Base-by-base conservation (phyloP, 805 yeast genomes). In the Lachancea dasiensis region DNA sequence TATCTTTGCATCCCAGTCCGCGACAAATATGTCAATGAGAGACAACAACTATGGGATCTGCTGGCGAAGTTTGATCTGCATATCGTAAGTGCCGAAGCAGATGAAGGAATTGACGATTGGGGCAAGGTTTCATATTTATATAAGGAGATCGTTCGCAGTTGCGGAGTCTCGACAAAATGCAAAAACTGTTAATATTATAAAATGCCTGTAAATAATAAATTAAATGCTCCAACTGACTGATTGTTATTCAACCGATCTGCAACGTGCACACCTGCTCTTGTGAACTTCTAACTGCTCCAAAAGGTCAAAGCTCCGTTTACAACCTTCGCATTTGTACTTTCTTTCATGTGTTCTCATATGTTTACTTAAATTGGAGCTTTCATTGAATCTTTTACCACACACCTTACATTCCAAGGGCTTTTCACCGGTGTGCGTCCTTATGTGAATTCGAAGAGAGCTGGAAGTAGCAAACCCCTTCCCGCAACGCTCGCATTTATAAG, bases 341-440 rank as follows among this genome's bases (percentile, higher is more conserved):
- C 79, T 71, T 28, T 65, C 63, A 58, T 90, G 98, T 1, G 79
- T 81, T 53, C 74, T 81, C 78, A 86, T 72, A 58, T 90, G 98
- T 52, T 90, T 90, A 15, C 84, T 79, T 49, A 90, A 66, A 58
- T 90, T 92, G 13, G 95, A 81, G 33, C 90, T 79, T 59, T 92
- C 97, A 43, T 90, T 81, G 55, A 90, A 90, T 38, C 85, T 61
- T 58, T 85, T 87, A 13, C 77, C 80, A 58, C 98, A 90, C 1
- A 84, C 81, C 45, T 78, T 79, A 60, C 97, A 90, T 23, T 61
- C 65, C 47, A 90, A 65, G 3, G 97, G 97, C 58, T 82, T 86
- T 43, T 82, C 90, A 2, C 97, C 97, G 1, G 95, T 83, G 60
- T 90, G 98, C 2, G 79, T 79, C 43, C 97, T 68, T 31, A 73